Evolutionary conservation across 805 yeast genomes (phyloP).

Genomic region (Candida quercuum): DNA sequence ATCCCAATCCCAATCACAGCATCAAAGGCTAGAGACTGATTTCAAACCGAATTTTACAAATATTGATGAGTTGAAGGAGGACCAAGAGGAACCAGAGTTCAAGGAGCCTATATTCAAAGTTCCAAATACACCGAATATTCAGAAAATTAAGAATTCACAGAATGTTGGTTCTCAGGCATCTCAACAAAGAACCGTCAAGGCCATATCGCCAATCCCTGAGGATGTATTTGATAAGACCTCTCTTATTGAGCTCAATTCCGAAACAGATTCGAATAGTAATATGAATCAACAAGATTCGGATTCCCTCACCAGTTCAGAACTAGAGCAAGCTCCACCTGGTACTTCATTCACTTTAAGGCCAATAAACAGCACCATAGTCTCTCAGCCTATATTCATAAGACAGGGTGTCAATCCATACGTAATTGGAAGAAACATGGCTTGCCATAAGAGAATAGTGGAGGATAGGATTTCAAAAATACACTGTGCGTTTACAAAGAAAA

Average conservation of each 20-base stretch:
- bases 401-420: conserved; percentile 64
- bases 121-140: conserved; percentile 12
- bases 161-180: conserved; percentile 2
- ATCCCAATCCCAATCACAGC: conserved; percentile 70
- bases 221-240: conserved; percentile 20
- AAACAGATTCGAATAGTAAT: conserved; percentile 5
- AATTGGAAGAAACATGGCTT: conserved; percentile 66
- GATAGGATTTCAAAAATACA: conserved; percentile 81
- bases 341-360: conserved; percentile 61
- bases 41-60: conserved; percentile 17
- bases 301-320: conserved; percentile 10
- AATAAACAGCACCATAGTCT: conserved; percentile 37
- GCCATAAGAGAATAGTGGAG: conserved; percentile 61
- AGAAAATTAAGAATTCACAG: neutral
- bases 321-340: conserved; percentile 41
- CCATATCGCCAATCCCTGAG: conserved; percentile 5
- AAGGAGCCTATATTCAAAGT: conserved; percentile 19
- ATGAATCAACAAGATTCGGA: conserved; percentile 17
- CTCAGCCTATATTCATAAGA: conserved; percentile 48
- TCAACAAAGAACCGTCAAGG: conserved; percentile 4
- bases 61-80: conserved; percentile 7
- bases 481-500: conserved; percentile 58
- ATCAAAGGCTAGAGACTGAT: conserved; percentile 35
- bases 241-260: conserved; percentile 8
- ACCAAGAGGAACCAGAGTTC: neutral